Evolutionary conservation across 176 grass and related monocot genomes (phyloP).

Genomic region (Thalia dealbata): DNA sequence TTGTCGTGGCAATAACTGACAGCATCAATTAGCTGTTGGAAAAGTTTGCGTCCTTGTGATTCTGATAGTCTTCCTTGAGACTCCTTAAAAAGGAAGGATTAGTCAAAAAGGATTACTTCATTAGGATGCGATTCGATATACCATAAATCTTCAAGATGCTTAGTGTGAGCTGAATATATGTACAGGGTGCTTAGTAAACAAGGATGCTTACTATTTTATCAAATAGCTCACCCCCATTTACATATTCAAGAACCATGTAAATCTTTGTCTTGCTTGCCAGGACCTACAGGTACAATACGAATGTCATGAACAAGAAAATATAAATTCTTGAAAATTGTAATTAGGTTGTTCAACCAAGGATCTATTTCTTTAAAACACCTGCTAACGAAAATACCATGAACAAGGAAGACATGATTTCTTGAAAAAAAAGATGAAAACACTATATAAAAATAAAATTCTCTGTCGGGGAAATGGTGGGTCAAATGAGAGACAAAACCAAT

Average conservation of each 20-base stretch:
- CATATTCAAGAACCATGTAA: conserved; percentile 87
- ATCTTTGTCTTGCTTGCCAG: conserved; percentile 91
- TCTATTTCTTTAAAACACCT: no score
- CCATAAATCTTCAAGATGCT: no score
- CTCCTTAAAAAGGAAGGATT: conserved; percentile 25
- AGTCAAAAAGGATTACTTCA: background rate
- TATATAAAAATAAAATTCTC: background rate
- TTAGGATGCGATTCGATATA: background rate
- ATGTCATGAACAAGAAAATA: no score
- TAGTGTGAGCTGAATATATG: background rate
- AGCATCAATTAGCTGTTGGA: conserved; percentile 94
- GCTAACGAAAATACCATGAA: no score
- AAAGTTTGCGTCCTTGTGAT: conserved; percentile 59
- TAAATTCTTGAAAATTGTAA: no score
- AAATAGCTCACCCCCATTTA: conserved; percentile 77
- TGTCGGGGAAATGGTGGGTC: no score
- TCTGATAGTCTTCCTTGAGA: conserved; percentile 55
- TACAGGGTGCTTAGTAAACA: background rate
- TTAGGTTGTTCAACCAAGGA: no score
- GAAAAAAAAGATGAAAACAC: background rate
- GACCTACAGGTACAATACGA: conserved; percentile 31
- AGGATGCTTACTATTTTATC: conserved; percentile 65
- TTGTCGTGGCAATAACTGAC: conserved; percentile 85
- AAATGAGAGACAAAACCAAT: background rate
- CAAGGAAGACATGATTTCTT: no score